These are phyloP conservation scores for Gracilaria gracilis DNA, from an alignment of 23 red algal genomes.

Conservation along the genomic window DNA sequence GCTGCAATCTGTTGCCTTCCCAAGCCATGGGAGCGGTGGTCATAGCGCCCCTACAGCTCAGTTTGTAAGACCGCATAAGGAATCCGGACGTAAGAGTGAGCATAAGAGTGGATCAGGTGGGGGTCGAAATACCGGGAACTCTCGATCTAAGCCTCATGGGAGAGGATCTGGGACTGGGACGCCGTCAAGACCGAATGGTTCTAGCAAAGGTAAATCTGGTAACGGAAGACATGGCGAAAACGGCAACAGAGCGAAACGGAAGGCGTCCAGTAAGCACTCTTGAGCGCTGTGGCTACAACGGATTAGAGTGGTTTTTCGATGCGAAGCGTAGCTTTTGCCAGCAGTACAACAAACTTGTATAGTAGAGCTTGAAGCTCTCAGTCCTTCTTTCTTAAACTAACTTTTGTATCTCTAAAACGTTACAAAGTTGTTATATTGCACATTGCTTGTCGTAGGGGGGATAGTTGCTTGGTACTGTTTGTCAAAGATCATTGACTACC, in stretches of 20 bases:
- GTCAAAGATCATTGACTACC: not conserved
- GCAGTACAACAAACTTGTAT: conserved; percentile 3
- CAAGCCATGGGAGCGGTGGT: not conserved
- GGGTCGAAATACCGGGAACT: conserved; percentile 9
- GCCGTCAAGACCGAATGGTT: conserved; percentile 11
- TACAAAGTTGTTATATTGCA: not conserved
- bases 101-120: conserved; percentile 10
- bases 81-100: conserved; percentile 20
- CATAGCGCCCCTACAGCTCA: conserved; percentile 13
- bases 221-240: conserved; percentile 34
- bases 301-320: not conserved
- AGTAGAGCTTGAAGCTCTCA: conserved; percentile 6
- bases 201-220: conserved; percentile 2
- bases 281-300: not conserved
- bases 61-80: not conserved
- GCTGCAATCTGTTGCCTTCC: conserved; percentile 25
- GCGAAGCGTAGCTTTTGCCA: not conserved
- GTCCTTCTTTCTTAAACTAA: conserved; percentile 23
- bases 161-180: conserved; percentile 27
- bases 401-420: not conserved
- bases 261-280: conserved; percentile 18
- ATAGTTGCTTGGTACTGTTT: too few relatives aligned
- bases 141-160: conserved; percentile 9
- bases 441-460: not conserved
- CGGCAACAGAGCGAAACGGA: conserved; percentile 21